These are phyloP conservation scores for Purpureocillium takamizusanense DNA, from an alignment of 2,329 filamentous ascomycete genomes.

Conservation along the genomic window DNA sequence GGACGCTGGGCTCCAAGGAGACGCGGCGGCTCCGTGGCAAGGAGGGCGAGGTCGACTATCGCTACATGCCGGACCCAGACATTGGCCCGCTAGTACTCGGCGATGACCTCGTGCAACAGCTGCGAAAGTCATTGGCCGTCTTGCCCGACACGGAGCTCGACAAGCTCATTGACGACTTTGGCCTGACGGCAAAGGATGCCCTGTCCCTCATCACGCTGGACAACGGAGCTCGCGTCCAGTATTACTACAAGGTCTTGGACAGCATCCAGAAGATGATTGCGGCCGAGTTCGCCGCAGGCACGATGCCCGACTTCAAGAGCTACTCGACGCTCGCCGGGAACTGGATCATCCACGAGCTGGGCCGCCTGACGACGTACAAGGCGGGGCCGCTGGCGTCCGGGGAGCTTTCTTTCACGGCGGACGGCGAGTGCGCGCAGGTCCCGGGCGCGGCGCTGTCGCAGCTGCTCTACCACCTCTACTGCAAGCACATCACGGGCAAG, in stretches of 20 bases:
- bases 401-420: slow-evolving; percentile 26
- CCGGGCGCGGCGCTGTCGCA: slow-evolving; percentile 38
- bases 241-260: slow-evolving; percentile 62
- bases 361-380: slow-evolving; percentile 59
- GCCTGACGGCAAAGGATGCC: slow-evolving; percentile 73
- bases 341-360: slow-evolving; percentile 69
- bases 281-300: slow-evolving; percentile 9
- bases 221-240: slow-evolving; percentile 70
- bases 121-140: slow-evolving; percentile 55
- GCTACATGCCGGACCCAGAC: slow-evolving; percentile 97
- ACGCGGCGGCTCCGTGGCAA: slow-evolving; percentile 80
- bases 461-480: slow-evolving; percentile 38
- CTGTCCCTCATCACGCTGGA: slow-evolving; percentile 70
- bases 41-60: slow-evolving; percentile 93
- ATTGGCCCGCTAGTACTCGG: slow-evolving; percentile 71
- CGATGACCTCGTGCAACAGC: slow-evolving; percentile 54
- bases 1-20: slow-evolving; percentile 76
- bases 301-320: slow-evolving; percentile 18
- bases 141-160: slow-evolving; percentile 64
- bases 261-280: slow-evolving; percentile 25
- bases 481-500: slow-evolving; percentile 41
- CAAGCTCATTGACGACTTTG: slow-evolving; percentile 52
- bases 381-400: slow-evolving; percentile 56
- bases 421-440: slow-evolving; percentile 38
- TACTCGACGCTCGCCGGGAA: slow-evolving; percentile 45